Evolutionary conservation across 2,329 filamentous ascomycete genomes (phyloP), one percentile per base, ranked within the genome.

Genomic region (Colletotrichum agaves): DNA sequence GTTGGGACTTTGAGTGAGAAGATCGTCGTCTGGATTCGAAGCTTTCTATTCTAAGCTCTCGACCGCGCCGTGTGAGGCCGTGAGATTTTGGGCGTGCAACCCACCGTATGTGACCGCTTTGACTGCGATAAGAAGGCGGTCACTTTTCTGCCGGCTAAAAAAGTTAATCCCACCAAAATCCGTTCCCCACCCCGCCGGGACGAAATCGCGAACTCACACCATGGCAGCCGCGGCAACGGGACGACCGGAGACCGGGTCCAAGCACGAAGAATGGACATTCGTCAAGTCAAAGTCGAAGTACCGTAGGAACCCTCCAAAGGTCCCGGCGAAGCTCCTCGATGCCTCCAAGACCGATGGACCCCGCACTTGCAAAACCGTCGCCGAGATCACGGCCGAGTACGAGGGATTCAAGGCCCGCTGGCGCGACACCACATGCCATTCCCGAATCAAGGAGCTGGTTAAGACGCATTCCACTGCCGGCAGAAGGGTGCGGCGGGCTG

Each of bases 401-500:
- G 67, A 61, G 44, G 67, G 58, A 5, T 61, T 77, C 49, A 72
- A 73, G 17, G 10, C 69, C 31, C 71, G 73, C n/a, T 79, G 75
- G 75, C 72, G 74, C 39, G 52, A 71, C 1, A 75, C 74, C 1
- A 35, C 71, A 0, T 72, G 71, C 21, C 79, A 76, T 70, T 55
- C 63, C 1, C 69, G 70, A 6, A 75, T 88, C 3, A 71, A 74
- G 5, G 70, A 73, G 1, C 70, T 83, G 3, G 57, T 86, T 4
- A 61, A 71, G 0, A 63, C 69, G 0, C 74, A 76, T 6, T 71
- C 69, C 15, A 3, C 41, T 62, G 2, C 47, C 27, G 13, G 70
- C 71, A 41, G 71, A 63, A n/a, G 19, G 21, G 73, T 83, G 39
- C 76, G 74, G 2, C 77, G 74, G 15, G 87, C 85, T 1, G 72